Conservation (phyloP, 1,139 yeast species). For the Candida mesenterica region DNA sequence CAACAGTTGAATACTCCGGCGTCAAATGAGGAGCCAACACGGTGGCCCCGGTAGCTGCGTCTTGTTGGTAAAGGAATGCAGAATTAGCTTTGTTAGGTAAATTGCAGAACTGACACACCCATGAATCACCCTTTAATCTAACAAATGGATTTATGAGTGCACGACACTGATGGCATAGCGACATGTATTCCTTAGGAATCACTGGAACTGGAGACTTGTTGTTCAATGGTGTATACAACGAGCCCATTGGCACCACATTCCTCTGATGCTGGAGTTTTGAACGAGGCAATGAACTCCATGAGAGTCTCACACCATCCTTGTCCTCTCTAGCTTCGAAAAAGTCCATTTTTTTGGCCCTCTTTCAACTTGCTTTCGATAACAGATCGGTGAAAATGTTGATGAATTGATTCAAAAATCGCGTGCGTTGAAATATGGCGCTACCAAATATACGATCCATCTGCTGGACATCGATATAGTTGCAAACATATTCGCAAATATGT, state of each 20-base stretch:
- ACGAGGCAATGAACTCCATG: constrained; percentile 83
- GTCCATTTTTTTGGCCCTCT: constrained; percentile 32
- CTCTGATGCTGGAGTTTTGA: constrained; percentile 58
- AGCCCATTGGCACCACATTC: constrained; percentile 60
- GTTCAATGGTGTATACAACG: constrained; percentile 66
- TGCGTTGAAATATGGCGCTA: too few species aligned
- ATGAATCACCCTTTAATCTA: constrained; percentile 37
- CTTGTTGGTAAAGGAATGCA: constrained; percentile 7
- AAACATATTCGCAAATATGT: too few species aligned
- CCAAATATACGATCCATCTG: too few species aligned
- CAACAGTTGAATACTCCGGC: constrained; percentile 54
- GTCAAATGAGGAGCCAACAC: constrained; percentile 32
- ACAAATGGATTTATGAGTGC: constrained; percentile 61
- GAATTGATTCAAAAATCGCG: too few species aligned
- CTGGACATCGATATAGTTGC: too few species aligned
- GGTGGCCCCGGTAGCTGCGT: constrained; percentile 13
- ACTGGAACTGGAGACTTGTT: constrained; percentile 44
- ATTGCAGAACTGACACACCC: constrained; percentile 68
- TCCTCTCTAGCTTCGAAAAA: constrained; percentile 82
- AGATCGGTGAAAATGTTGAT: too few species aligned
- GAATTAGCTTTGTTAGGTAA: constrained; percentile 46
- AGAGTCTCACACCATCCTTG: constrained; percentile 80
- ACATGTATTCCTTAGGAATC: constrained; percentile 26
- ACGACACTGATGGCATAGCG: constrained; percentile 57
- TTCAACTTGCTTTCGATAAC: too few species aligned